A percentile compares a stretch with the other conserved stretches of the same genome.
phyloP scores from a whole-genome alignment of 2,329 filamentous ascomycete species.

The Phyllosticta citriasiana region DNA sequence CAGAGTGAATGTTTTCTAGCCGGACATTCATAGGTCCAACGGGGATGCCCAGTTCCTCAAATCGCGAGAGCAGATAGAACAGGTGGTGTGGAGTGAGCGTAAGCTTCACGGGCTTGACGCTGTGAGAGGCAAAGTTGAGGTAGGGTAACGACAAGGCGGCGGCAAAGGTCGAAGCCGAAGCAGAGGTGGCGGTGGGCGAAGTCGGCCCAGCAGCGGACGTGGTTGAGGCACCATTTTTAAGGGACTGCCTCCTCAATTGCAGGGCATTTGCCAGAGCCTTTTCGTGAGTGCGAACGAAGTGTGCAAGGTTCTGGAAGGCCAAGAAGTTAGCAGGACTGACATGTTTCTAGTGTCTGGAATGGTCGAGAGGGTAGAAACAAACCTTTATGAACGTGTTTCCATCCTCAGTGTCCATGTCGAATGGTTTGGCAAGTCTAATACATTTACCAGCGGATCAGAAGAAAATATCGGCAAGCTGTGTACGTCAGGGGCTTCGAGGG shows the following conservation, averaged over 20 bases:
- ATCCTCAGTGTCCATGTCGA: constrained; percentile 73
- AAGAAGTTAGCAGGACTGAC: background rate
- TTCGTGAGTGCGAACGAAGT: constrained; percentile 94
- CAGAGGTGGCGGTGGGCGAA: constrained; percentile 50
- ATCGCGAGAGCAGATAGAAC: constrained; percentile 90
- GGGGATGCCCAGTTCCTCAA: constrained; percentile 81
- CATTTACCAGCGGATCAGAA: constrained; percentile 4
- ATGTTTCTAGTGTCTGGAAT: background rate
- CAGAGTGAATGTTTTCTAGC: constrained; percentile 86
- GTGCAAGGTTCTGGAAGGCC: constrained; percentile 68
- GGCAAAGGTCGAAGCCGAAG: constrained; percentile 63
- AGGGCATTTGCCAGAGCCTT: constrained; percentile 93
- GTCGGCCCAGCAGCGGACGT: constrained; percentile 35
- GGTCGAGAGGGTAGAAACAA: constrained; percentile 18
- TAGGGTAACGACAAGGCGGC: constrained; percentile 79
- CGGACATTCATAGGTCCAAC: constrained; percentile 96
- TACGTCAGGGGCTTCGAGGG: background rate
- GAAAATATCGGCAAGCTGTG: constrained; percentile 7
- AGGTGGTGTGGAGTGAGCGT: constrained; percentile 92
- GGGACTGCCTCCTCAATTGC: constrained; percentile 67
- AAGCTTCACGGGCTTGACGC: constrained; percentile 79
- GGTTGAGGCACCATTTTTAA: constrained; percentile 55
- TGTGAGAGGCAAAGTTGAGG: constrained; percentile 74
- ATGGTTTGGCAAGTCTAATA: background rate
- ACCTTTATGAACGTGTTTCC: constrained; percentile 84